Base-by-base conservation (phyloP, 495 filamentous ascomycete genomes). In the Penicillium chermesinum region DNA sequence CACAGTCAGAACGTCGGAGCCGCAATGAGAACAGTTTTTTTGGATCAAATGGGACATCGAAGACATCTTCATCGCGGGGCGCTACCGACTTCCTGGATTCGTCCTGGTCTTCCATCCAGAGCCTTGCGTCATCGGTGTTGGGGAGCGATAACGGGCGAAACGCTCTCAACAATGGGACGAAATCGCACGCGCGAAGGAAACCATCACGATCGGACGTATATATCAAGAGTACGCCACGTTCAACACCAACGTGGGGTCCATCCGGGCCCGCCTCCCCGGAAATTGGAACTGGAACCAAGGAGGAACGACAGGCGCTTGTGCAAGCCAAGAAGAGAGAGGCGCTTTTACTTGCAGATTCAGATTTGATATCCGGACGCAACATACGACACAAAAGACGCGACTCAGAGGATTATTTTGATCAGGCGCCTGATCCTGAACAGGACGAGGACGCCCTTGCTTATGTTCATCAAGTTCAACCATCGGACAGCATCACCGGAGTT, bases 401-500 rank as follows among this genome's bases (percentile, higher is more conserved):
- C 44, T 85, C 82, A 1, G 75, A 75, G 37, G 81, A 83, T 34
- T 65, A 62, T 22, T 54, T 64, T 13, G 65, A 66, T 33, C 62
- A 61, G 27, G 50, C 52, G 10, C 47, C 54, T 25, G 62, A 81
- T 30, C 55, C 73, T 32, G 74, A 79, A 20, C 79, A 81, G 42
- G 87, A 90, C 35, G 78, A 83, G 46, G 81, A 86, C 48, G 80
- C 82, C 7, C 61, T 96, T 45, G 91, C 89, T 12, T 98, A 98
- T 65, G 72, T 98, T 17, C 93, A 98, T 66, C 84, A 83, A 48
- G 91, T 98, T 2, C 80, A 81, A 48, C 75, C 83, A 3, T 76
- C 76, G 22, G 94, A 97, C 59, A 96, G 88, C 10, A 81, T 96
- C 48, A 88, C 88, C 1, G 91, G 93, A 2, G 84, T 98, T 15